These are phyloP conservation scores for Ogataea nonfermentans DNA, from an alignment of 805 yeast genomes.

Conservation along the genomic window DNA sequence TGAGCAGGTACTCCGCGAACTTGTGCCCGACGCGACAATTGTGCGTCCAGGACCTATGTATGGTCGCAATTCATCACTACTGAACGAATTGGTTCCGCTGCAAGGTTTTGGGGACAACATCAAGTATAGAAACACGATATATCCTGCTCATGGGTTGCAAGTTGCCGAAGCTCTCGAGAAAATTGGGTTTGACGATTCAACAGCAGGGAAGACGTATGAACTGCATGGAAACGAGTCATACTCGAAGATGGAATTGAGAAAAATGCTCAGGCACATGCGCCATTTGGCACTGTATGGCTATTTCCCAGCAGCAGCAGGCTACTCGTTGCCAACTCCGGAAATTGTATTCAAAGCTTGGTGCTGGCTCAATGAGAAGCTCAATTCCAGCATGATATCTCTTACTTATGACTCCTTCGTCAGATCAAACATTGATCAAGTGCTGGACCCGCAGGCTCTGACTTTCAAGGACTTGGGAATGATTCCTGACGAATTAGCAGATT, in stretches of 20 bases:
- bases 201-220: constrained; percentile 74
- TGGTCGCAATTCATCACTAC: constrained; percentile 70
- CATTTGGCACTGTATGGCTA: constrained; percentile 37
- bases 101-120: constrained; percentile 62
- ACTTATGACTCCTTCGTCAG: constrained; percentile 77
- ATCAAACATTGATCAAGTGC: constrained; percentile 62
- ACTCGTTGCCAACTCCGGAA: constrained; percentile 41
- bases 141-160: constrained; percentile 75
- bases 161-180: constrained; percentile 76
- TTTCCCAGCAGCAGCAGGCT: constrained; percentile 38
- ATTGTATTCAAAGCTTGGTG: constrained; percentile 30
- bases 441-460: constrained; percentile 59
- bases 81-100: constrained; percentile 57
- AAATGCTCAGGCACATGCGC: constrained; percentile 55
- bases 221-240: constrained; percentile 69
- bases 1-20: constrained; percentile 66
- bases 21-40: constrained; percentile 72
- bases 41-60: constrained; percentile 83
- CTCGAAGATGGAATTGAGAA: constrained; percentile 61
- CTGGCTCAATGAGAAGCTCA: constrained; percentile 42
- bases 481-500: constrained; percentile 51
- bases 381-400: constrained; percentile 38
- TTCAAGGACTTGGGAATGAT: constrained; percentile 71
- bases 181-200: constrained; percentile 78
- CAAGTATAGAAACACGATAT: constrained; percentile 59